Evolutionary conservation across 148 eudicot genomes (phyloP).

Genomic region (Vaccinium myrtillus): DNA sequence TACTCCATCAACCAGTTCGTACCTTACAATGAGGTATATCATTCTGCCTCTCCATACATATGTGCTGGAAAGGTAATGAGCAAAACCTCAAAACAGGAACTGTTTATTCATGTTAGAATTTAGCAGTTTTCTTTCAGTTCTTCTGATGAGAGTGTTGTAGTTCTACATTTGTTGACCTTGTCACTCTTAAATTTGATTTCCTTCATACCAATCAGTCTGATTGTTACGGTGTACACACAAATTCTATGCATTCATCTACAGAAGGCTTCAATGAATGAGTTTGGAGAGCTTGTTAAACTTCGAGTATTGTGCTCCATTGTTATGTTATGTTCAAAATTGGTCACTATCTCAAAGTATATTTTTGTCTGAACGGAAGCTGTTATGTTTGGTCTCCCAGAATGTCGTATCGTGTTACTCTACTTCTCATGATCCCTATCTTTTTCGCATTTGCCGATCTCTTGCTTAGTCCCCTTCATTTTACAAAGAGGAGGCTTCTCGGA

Average conservation of each 20-base stretch:
- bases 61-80: not conserved
- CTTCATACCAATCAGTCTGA: constrained; percentile 11
- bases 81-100: not conserved
- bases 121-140: not conserved
- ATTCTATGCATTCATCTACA: constrained; percentile 86
- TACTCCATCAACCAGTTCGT: no score
- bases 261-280: constrained; percentile 64
- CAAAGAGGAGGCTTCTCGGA: constrained; percentile 17
- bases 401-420: not conserved
- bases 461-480: not conserved
- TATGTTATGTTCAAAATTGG: not conserved
- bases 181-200: constrained; percentile 7
- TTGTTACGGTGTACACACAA: constrained; percentile 34
- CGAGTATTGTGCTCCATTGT: constrained; percentile 42
- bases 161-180: not conserved
- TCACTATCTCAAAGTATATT: not conserved
- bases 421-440: not conserved
- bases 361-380: not conserved
- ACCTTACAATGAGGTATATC: no score
- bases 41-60: not conserved
- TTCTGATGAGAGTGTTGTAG: not conserved
- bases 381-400: not conserved
- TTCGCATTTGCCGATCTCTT: not conserved
- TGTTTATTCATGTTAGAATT: not conserved
- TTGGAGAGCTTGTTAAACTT: constrained; percentile 70